phyloP scores from a whole-genome alignment of 768 basidiomycete genomes.

The Pholiota conissans region DNA sequence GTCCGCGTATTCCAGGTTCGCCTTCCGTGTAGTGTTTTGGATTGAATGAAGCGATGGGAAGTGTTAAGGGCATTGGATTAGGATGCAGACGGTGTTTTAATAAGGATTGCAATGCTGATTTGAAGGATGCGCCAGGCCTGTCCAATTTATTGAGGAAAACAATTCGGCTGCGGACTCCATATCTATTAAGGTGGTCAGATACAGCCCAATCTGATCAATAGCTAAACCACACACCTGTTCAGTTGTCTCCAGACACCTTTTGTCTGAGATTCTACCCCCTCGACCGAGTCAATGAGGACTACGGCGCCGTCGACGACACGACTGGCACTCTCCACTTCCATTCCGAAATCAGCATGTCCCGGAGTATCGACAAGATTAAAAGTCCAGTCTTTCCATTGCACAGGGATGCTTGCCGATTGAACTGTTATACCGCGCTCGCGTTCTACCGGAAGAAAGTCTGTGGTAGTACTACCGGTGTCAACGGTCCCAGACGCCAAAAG shows the following conservation, averaged over 20 bases:
- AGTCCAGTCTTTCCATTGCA: slow-evolving; percentile 81
- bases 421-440: slow-evolving; percentile 91
- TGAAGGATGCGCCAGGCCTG: slow-evolving; percentile 81
- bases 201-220: slow-evolving; percentile 28
- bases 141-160: slow-evolving; percentile 89
- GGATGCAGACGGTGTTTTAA: slow-evolving; percentile 76
- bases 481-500: slow-evolving; percentile 77
- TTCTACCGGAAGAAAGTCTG: slow-evolving; percentile 88
- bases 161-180: slow-evolving; percentile 75
- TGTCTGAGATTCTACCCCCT: slow-evolving; percentile 90
- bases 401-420: slow-evolving; percentile 89
- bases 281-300: slow-evolving; percentile 86
- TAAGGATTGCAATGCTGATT: slow-evolving; percentile 68
- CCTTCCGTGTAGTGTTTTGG: slow-evolving; percentile 63
- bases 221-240: slow-evolving; percentile 57
- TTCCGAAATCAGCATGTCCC: slow-evolving; percentile 94
- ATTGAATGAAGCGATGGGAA: slow-evolving; percentile 81
- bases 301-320: slow-evolving; percentile 89
- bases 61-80: slow-evolving; percentile 64
- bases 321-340: slow-evolving; percentile 94
- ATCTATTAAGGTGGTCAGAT: slow-evolving; percentile 42
- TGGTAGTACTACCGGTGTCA: slow-evolving; percentile 88
- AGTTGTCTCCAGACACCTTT: slow-evolving; percentile 87
- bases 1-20: slow-evolving; percentile 82
- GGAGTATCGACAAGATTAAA: slow-evolving; percentile 91